A percentile compares a stretch with the other conserved stretches of the same genome.
These are phyloP conservation scores for Xerocomus cyaneibrunnescens DNA, from an alignment of 1,284 basidiomycete genomes.

Conservation along the genomic window DNA sequence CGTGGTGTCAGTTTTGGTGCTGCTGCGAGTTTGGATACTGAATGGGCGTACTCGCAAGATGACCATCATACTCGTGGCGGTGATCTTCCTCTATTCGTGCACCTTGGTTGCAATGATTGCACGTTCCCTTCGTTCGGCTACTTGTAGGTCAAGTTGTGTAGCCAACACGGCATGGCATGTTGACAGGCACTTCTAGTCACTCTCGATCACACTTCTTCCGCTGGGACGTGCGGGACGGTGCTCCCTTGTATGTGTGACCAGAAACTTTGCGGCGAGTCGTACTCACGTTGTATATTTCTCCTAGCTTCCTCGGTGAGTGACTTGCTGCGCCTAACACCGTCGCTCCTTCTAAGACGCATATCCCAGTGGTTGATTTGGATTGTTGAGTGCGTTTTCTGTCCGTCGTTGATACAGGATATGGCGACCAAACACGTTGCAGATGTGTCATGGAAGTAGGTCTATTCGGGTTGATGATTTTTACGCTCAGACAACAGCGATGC, in stretches of 20 bases:
- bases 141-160: background rate
- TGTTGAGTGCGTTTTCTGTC: background rate
- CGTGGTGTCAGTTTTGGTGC: background rate
- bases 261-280: background rate
- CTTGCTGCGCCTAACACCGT: background rate
- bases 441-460: background rate
- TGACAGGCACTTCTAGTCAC: background rate
- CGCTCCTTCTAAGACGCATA: background rate
- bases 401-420: background rate
- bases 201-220: too few relatives aligned
- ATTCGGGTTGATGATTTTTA: background rate
- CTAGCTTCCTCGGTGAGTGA: constrained; percentile 6
- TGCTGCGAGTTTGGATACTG: constrained; percentile 5
- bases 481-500: background rate
- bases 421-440: background rate
- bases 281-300: background rate
- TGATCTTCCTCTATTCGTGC: background rate
- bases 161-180: background rate
- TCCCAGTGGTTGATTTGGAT: constrained; percentile 5
- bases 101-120: background rate
- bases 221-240: background rate
- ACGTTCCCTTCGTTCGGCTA: background rate
- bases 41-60: background rate
- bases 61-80: background rate
- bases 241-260: background rate